Evolutionary conservation across 352 stramenopile genomes (phyloP).

Genomic region (Pythium myriotylum): DNA sequence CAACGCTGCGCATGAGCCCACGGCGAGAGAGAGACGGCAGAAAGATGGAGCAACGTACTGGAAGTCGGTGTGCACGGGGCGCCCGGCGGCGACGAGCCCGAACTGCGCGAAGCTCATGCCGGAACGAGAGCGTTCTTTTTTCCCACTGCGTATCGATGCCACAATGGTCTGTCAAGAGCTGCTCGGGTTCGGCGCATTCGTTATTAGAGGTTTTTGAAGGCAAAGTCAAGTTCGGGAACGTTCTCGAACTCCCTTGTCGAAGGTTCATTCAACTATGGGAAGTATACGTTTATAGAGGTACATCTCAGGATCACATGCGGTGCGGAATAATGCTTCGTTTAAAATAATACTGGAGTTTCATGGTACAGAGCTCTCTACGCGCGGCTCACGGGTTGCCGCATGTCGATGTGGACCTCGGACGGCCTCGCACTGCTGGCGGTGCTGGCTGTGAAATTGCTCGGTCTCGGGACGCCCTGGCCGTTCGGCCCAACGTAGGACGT

Average conservation of each 20-base stretch:
- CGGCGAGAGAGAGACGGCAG: not conserved
- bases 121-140: not conserved
- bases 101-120: constrained; percentile 36
- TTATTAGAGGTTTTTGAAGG: constrained; percentile 10
- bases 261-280: not conserved
- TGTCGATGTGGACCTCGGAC: constrained; percentile 26
- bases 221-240: constrained; percentile 4
- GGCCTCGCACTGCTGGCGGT: constrained; percentile 13
- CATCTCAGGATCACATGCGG: constrained; percentile 1
- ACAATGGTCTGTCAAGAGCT: not conserved
- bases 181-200: not conserved
- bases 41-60: constrained; percentile 15
- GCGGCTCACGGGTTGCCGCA: not conserved
- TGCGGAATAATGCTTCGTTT: no score
- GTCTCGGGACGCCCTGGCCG: not conserved
- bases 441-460: constrained; percentile 15
- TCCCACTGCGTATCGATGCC: not conserved
- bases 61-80: constrained; percentile 48
- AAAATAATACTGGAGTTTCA: no score
- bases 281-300: constrained; percentile 17
- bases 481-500: not conserved
- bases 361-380: not conserved
- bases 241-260: constrained; percentile 25
- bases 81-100: constrained; percentile 44
- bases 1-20: not conserved